Evolutionary conservation across 441 rosid species (phyloP).

Genomic region (Rhodomyrtus psidioides): DNA sequence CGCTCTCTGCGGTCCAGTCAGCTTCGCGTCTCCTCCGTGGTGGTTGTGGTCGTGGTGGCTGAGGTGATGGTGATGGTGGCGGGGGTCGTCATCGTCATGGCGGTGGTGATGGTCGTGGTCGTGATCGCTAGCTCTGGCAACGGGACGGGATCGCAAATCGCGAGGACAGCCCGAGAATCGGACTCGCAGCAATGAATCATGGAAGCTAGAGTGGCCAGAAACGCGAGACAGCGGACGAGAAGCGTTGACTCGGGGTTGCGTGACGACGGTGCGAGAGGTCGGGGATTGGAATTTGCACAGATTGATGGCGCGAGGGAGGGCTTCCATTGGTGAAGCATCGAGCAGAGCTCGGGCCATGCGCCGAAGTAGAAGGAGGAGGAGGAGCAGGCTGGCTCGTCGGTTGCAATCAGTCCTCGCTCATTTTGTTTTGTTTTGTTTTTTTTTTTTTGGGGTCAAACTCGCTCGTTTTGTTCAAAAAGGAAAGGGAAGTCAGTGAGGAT

Average conservation of each 20-base stretch:
- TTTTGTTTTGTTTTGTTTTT: too few species aligned
- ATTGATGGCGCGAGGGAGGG: slow-evolving; percentile 23
- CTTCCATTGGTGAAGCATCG: background rate
- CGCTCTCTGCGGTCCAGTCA: slow-evolving; percentile 38
- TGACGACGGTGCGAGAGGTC: background rate
- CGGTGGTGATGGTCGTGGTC: slow-evolving; percentile 7
- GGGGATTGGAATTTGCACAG: slow-evolving; percentile 14
- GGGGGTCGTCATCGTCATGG: slow-evolving; percentile 1
- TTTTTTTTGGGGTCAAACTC: too few species aligned
- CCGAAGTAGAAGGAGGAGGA: background rate
- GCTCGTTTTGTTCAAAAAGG: background rate
- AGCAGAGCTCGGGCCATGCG: slow-evolving; percentile 30
- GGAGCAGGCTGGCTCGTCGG: background rate
- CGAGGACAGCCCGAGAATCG: background rate
- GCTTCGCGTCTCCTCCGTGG: slow-evolving; percentile 19
- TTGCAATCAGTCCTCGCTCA: background rate
- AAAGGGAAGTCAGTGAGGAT: too few species aligned
- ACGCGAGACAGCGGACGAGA: background rate
- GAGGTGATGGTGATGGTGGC: slow-evolving; percentile 7
- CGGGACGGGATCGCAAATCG: slow-evolving; percentile 7
- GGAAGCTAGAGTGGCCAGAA: background rate
- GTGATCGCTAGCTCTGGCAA: slow-evolving; percentile 15
- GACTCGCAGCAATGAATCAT: background rate
- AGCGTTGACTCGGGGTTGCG: background rate
- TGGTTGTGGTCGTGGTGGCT: slow-evolving; percentile 33